Evolutionary conservation across 2,329 filamentous ascomycete genomes (phyloP), one percentile per base, ranked within the genome.

Genomic region (Thermoascus crustaceus): DNA sequence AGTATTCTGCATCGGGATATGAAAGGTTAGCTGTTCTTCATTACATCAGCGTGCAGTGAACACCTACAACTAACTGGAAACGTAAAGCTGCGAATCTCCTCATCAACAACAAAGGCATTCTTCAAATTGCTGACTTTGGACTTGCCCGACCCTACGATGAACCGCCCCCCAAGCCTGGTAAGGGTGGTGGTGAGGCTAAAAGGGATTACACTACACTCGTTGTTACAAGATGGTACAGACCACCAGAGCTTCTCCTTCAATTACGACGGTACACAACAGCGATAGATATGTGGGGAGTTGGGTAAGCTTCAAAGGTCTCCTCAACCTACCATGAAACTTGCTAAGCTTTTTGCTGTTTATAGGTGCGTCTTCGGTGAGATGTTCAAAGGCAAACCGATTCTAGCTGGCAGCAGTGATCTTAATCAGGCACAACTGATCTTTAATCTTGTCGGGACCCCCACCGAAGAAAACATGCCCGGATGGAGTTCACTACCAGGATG

Each of bases 331-430:
- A n/a, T n/a, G n/a, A n/a, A n/a, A n/a, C n/a, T n/a, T n/a, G n/a
- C n/a, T n/a, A n/a, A n/a, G 13, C 13, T 10, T 17, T 37, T 43
- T 57, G 34, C 49, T 49, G 52, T 39, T 60, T 38, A 20, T 21
- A 87, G 83, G n/a, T 98, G 91, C 55, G 87, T 98, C 2, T 95
- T 98, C 63, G 91, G 87, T 34, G 91, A 98, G 58, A 98, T 98
- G 89, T 82, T 95, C 45, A 78, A 86, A 49, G 81, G 86, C 23
- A 94, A 89, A 58, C 91, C 91, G 0, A 96, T 98, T 35, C 72
- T 98, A 27, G 77, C 87, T 5, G 91, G 91, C 8, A 86, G 85
- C 46, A 93, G 83, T 49, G 91, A 98, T 54, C 65, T 77, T 5
- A 82, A 95, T 53, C 91, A 98, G 61, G 78, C 93, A 8, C 83